These are phyloP conservation scores for Lentinula sp. DNA, from an alignment of 768 basidiomycete species.

Conservation along the genomic window DNA sequence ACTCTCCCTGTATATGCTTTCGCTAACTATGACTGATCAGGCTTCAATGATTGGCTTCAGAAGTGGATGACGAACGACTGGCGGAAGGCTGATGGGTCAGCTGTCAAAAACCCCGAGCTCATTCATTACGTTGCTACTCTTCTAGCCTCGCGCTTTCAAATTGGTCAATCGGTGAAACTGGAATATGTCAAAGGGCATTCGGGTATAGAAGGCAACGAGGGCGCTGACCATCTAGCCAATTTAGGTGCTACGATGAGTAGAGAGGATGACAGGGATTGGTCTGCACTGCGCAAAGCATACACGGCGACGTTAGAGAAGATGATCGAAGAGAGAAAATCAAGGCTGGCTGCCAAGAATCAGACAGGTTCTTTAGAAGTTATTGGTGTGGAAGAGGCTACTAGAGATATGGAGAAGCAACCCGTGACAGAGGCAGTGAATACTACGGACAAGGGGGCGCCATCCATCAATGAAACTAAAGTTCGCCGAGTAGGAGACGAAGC, in stretches of 20 bases:
- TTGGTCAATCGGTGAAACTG: conserved; percentile 54
- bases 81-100: conserved; percentile 35
- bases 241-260: conserved; percentile 37
- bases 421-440: neutral
- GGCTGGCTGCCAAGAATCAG: neutral
- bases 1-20: neutral
- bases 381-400: neutral
- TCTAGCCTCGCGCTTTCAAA: conserved; percentile 42
- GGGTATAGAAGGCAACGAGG: conserved; percentile 80
- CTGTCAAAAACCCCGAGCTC: conserved; percentile 68
- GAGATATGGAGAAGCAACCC: neutral
- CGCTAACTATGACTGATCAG: conserved; percentile 28
- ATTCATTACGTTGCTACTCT: conserved; percentile 67
- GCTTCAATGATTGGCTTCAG: conserved; percentile 60
- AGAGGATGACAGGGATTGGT: conserved; percentile 58
- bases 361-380: neutral
- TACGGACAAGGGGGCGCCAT: neutral
- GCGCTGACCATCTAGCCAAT: conserved; percentile 73
- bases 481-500: neutral
- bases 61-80: conserved; percentile 61
- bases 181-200: conserved; percentile 76
- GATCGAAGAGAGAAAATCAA: neutral
- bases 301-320: conserved; percentile 6
- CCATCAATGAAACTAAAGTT: neutral
- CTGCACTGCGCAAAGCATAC: conserved; percentile 19